These are phyloP conservation scores for Venturiaceae sp. DNA, from an alignment of 2,329 filamentous ascomycete species.

Conservation along the genomic window DNA sequence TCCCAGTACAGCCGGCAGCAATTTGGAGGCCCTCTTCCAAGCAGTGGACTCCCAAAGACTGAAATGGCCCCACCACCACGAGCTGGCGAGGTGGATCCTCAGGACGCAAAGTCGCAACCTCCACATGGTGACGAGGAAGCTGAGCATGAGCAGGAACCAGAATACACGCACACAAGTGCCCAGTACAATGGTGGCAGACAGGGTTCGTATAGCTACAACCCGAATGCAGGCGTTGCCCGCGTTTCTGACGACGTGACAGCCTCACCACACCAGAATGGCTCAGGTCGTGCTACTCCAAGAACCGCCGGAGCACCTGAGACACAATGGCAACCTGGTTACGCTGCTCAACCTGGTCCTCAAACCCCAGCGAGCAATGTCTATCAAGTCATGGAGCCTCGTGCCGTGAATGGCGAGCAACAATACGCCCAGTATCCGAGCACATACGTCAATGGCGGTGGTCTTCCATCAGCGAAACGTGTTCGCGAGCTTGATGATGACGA, in stretches of 20 bases:
- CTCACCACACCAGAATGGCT: slow-evolving; percentile 73
- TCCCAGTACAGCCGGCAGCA: slow-evolving; percentile 60
- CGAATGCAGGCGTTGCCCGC: slow-evolving; percentile 58
- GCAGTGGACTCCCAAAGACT: slow-evolving; percentile 42
- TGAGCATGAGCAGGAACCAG: slow-evolving; percentile 60
- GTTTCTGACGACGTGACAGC: slow-evolving; percentile 74
- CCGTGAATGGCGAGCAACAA: slow-evolving; percentile 44
- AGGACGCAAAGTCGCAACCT: slow-evolving; percentile 53
- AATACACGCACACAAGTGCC: slow-evolving; percentile 75
- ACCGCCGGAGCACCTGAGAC: slow-evolving; percentile 62
- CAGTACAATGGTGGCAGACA: slow-evolving; percentile 60
- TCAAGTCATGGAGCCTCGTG: slow-evolving; percentile 76
- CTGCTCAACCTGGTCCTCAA: slow-evolving; percentile 50
- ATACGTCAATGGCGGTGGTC: slow-evolving; percentile 60
- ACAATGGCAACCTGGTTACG: slow-evolving; percentile 51
- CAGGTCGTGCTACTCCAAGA: slow-evolving; percentile 76
- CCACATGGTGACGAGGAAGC: slow-evolving; percentile 44
- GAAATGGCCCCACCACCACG: slow-evolving; percentile 80
- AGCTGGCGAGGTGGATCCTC: slow-evolving; percentile 52
- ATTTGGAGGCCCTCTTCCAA: slow-evolving; percentile 51
- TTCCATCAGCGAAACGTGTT: slow-evolving; percentile 55
- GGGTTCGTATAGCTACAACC: slow-evolving; percentile 65
- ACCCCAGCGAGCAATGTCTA: slow-evolving; percentile 67
- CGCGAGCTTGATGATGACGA: slow-evolving; percentile 54
- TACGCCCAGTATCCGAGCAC: slow-evolving; percentile 25